Evolutionary conservation across 1,139 yeast genomes (phyloP).

Genomic region (Magnusiomyces clavatus): DNA sequence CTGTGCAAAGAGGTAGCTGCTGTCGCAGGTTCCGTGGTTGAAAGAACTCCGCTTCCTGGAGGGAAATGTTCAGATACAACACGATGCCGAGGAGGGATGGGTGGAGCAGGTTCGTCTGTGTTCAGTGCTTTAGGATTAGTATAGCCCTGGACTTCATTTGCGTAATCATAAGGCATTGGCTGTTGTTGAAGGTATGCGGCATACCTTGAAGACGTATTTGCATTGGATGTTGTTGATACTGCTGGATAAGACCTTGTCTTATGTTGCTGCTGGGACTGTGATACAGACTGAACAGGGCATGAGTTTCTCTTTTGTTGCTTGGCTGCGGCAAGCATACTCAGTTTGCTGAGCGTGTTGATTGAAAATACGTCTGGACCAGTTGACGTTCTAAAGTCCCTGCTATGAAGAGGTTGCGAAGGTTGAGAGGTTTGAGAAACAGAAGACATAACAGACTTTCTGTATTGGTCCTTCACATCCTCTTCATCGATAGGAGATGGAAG

Average conservation of each 20-base stretch:
- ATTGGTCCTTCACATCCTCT: too few relatives aligned
- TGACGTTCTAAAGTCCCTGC: constrained; percentile 4
- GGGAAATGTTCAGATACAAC: background rate
- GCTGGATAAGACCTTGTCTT: background rate
- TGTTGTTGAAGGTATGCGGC: too few relatives aligned
- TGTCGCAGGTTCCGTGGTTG: background rate
- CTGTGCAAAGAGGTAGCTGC: background rate
- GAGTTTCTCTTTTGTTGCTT: background rate
- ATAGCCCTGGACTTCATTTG: too few relatives aligned
- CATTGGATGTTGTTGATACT: too few relatives aligned
- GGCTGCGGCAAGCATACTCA: background rate
- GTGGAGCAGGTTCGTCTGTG: background rate
- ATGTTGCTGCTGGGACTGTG: background rate
- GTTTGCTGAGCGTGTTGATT: background rate
- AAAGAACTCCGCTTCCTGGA: background rate
- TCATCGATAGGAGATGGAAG: background rate
- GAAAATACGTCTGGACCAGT: background rate
- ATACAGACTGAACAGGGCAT: background rate
- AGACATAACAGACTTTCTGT: too few relatives aligned
- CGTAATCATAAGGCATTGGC: too few relatives aligned
- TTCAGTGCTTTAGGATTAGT: too few relatives aligned
- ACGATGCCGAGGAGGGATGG: constrained; percentile 2
- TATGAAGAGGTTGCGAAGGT: constrained; percentile 1
- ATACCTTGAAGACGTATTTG: too few relatives aligned
- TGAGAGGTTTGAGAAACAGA: too few relatives aligned